phyloP scores from a whole-genome alignment of 352 stramenopile genomes.

The Aphanomyces invadans region DNA sequence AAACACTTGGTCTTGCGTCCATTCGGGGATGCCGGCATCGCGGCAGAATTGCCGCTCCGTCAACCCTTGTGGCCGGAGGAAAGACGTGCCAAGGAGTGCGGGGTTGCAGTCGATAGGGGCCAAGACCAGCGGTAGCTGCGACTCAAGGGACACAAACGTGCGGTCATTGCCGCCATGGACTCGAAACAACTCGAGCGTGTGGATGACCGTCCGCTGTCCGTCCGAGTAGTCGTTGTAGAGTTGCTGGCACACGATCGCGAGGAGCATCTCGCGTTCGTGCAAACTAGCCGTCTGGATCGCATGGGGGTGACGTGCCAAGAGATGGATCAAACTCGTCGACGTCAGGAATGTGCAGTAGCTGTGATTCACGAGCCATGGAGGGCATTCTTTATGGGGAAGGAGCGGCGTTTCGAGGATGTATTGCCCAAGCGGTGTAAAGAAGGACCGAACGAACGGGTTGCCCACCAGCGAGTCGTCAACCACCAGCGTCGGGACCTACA shows the following conservation, averaged over 20 bases:
- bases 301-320: no score
- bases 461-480: no score
- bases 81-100: background rate
- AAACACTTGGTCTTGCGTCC: constrained; percentile 45
- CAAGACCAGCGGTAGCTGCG: background rate
- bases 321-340: no score
- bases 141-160: no score
- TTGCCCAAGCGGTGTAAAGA: no score
- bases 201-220: background rate
- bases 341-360: no score
- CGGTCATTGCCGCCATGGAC: no score
- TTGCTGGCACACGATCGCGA: background rate
- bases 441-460: no score
- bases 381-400: no score
- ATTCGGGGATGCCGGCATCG: constrained; percentile 44
- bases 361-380: no score
- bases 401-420: no score
- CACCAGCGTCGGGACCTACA: background rate
- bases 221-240: background rate
- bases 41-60: constrained; percentile 11
- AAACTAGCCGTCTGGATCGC: no score
- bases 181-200: background rate
- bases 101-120: background rate
- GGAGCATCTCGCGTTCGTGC: background rate
- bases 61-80: background rate